Percentiles rank a stretch among this genome's conserved stretches.
These are phyloP conservation scores for Geotrichum europaeum DNA, from an alignment of 1,139 yeast genomes.

Conservation along the genomic window DNA sequence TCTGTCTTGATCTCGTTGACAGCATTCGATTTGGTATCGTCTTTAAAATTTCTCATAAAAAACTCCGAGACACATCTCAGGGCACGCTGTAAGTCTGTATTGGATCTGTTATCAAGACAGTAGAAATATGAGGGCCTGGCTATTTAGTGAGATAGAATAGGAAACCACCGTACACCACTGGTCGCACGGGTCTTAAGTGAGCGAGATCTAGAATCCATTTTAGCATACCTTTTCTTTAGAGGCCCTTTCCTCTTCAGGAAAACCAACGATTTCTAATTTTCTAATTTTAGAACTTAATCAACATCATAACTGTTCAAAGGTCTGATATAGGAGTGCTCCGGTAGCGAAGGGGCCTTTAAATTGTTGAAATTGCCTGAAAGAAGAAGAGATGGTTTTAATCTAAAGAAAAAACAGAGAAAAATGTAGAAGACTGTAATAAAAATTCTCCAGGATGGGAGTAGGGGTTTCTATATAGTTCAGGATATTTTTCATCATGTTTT, in stretches of 20 bases:
- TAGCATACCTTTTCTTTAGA: slow-evolving; percentile 47
- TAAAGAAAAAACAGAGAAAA: background rate
- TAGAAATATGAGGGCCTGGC: background rate
- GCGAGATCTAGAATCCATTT: background rate
- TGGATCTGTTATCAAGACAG: slow-evolving; percentile 23
- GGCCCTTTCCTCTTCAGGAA: slow-evolving; percentile 61
- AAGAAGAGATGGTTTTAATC: background rate
- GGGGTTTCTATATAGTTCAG: no score
- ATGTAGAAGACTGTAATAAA: background rate
- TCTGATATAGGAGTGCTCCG: slow-evolving; percentile 68
- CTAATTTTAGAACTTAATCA: slow-evolving; percentile 52
- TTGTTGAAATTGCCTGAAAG: background rate
- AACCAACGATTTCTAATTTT: slow-evolving; percentile 68
- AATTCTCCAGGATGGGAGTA: no score
- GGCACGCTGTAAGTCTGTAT: slow-evolving; percentile 74
- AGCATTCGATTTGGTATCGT: background rate
- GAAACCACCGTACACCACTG: background rate
- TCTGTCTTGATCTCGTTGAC: slow-evolving; percentile 12
- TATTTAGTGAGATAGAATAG: background rate
- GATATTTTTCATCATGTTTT: no score
- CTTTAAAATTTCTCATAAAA: slow-evolving; percentile 62
- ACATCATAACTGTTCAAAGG: slow-evolving; percentile 65
- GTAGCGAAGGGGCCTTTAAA: slow-evolving; percentile 31
- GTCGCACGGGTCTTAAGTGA: background rate
- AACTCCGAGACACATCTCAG: slow-evolving; percentile 85